Evolutionary conservation across 179 eudicot genomes (phyloP).

Genomic region (Silene noctiflora): DNA sequence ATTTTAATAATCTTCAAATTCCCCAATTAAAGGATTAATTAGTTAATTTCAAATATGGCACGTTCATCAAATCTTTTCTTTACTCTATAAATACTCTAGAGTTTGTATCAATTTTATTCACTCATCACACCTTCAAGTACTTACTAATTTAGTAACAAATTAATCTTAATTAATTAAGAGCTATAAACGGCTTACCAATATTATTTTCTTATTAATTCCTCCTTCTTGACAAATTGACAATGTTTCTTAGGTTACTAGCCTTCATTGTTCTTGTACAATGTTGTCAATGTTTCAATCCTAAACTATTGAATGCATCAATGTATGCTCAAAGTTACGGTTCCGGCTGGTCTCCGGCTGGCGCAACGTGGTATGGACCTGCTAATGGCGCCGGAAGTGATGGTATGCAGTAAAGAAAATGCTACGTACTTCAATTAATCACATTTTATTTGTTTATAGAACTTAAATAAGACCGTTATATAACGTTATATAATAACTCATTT

Average conservation of each 20-base stretch:
- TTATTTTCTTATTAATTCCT: not conserved
- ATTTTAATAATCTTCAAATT: not conserved
- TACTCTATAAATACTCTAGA: slow-evolving; percentile 11
- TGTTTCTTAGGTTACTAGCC: not conserved
- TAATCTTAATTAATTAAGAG: not conserved
- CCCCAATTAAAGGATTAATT: slow-evolving; percentile 20
- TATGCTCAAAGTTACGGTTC: not conserved
- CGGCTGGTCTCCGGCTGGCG: slow-evolving; percentile 40
- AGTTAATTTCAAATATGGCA: slow-evolving; percentile 9
- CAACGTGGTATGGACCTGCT: slow-evolving; percentile 69
- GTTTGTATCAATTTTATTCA: slow-evolving; percentile 1
- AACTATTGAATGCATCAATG: not conserved
- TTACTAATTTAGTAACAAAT: not conserved
- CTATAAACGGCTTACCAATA: slow-evolving; percentile 4
- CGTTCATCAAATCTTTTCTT: not conserved
- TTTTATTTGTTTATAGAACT: too few species aligned
- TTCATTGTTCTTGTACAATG: slow-evolving; percentile 4
- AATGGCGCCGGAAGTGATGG: slow-evolving; percentile 60
- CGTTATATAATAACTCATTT: too few species aligned
- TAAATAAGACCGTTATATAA: too few species aligned
- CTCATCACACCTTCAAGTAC: slow-evolving; percentile 7
- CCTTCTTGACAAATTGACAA: too few species aligned
- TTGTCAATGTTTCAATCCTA: slow-evolving; percentile 14
- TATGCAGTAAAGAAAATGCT: slow-evolving; percentile 17
- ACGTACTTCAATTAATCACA: too few species aligned